Base-by-base conservation (phyloP, 768 basidiomycete genomes). In the Tulasnella sp. region DNA sequence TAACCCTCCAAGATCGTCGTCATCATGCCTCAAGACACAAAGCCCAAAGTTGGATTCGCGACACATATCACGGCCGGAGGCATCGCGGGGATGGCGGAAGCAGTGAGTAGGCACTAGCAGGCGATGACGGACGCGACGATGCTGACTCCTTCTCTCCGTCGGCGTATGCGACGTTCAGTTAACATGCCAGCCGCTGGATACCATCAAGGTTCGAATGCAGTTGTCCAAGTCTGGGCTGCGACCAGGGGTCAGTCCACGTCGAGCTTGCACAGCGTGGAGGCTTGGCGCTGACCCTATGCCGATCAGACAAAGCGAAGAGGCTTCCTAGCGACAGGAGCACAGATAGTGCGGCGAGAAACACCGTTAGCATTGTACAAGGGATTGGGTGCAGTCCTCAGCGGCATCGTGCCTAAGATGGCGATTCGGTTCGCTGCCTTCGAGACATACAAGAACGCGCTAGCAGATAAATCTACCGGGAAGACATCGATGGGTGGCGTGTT, bases 131-230 rank as follows among this genome's bases (percentile, higher is more conserved):
- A 19, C 29, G 48, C 24, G 45, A 64, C 44, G 54, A 32, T 50
- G 54, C 29, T 55, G 24, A 30, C 56, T 51, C 13, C 17, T 13
- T 38, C 32, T 24, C 53, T 17, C 21, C 13, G 29, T 34, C 24
- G 38, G 11, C 48, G 48, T 11, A 13, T 50, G 24, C 24, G 48
- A 3, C 67, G 66, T 13, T 26, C 48, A 90, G 87, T 70, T 89
- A 61, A 78, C 71, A 68, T 95, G 93, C 71, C 93, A 95, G 69
- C 93, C 93, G 10, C 82, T 98, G 45, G 96, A 99, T 71, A 98
- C 96, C 24, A 98, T 98, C 78, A 98, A 98, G 76, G 95, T 97
- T 66, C 90, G 96, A n/a, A 99, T 99, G 96, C 96, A 99, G 75
- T 83, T 99, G 59, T 89, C 88, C 61, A 82, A 76, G 72, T 85